Conservation (phyloP, 257 asterid species). For the Cynanchum wilfordii region DNA sequence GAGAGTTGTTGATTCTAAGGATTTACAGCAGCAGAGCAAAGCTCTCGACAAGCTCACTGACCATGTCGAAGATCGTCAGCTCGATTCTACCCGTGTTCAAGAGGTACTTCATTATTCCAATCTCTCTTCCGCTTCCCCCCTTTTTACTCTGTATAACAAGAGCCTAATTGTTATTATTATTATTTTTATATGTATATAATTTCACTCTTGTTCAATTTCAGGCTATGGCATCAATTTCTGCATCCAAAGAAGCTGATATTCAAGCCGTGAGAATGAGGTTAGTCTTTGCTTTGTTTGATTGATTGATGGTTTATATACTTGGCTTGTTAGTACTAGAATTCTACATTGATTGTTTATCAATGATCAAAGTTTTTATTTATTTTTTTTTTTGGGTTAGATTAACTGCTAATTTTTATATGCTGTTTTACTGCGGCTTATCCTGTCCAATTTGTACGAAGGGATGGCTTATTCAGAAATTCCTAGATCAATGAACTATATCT, state of each 20-base stretch:
- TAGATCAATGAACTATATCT: background rate
- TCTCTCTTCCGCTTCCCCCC: too few relatives aligned
- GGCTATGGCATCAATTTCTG: conserved; percentile 96
- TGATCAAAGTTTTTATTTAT: background rate
- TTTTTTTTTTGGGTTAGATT: background rate
- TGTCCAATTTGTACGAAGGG: background rate
- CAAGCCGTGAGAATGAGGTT: conserved; percentile 93
- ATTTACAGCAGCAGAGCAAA: conserved; percentile 93
- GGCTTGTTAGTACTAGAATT: background rate
- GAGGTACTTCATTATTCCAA: conserved; percentile 33
- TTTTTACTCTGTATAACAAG: background rate
- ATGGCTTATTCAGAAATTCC: background rate
- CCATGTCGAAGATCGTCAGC: conserved; percentile 99
- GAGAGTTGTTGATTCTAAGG: conserved; percentile 69
- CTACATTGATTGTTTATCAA: too few relatives aligned
- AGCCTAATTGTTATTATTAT: background rate
- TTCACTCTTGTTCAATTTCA: conserved; percentile 18
- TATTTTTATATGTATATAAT: background rate
- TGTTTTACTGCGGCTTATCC: background rate
- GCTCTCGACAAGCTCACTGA: conserved; percentile 93
- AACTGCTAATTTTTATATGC: background rate
- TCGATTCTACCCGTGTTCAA: conserved; percentile 92
- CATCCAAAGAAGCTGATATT: conserved; percentile 86
- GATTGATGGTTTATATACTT: background rate
- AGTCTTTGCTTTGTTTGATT: background rate